Evolutionary conservation across 2,329 filamentous ascomycete species (phyloP).

Genomic region (Hymenoscyphus fructigenus): DNA sequence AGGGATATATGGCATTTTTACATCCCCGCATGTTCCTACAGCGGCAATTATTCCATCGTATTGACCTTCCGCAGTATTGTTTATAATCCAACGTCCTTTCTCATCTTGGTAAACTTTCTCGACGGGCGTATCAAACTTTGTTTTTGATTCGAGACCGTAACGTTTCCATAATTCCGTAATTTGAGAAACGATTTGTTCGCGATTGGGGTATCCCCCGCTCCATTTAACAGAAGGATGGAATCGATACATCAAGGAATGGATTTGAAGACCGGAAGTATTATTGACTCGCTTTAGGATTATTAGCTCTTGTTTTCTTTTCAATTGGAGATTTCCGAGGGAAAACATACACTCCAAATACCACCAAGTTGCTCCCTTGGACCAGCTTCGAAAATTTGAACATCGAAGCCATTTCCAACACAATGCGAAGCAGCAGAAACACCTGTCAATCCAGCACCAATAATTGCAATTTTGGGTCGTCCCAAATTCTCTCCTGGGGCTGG

Average conservation of each 20-base stretch:
- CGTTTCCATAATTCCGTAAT: slow-evolving; percentile 71
- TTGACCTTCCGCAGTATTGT: slow-evolving; percentile 64
- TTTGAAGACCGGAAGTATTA: slow-evolving; percentile 78
- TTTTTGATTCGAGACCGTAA: slow-evolving; percentile 70
- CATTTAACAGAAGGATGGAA: slow-evolving; percentile 81
- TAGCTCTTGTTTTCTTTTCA: slow-evolving; percentile 3
- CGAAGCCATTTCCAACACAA: slow-evolving; percentile 82
- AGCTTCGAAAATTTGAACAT: slow-evolving; percentile 76
- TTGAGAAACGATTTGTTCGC: slow-evolving; percentile 72
- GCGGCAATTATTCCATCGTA: slow-evolving; percentile 80
- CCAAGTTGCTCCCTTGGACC: slow-evolving; percentile 65
- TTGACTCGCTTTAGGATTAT: slow-evolving; percentile 62
- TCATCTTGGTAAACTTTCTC: slow-evolving; percentile 68
- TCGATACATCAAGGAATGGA: slow-evolving; percentile 83
- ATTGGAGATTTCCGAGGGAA: neutral
- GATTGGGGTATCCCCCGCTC: slow-evolving; percentile 73
- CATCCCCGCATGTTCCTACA: slow-evolving; percentile 77
- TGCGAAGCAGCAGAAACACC: slow-evolving; percentile 78
- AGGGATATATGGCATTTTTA: slow-evolving; percentile 69
- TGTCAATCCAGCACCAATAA: slow-evolving; percentile 71
- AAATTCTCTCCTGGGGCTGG: slow-evolving; percentile 58
- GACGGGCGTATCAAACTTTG: slow-evolving; percentile 69
- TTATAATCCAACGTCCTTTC: slow-evolving; percentile 73
- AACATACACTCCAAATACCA: slow-evolving; percentile 75
- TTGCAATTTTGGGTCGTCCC: slow-evolving; percentile 63